Base-by-base conservation (phyloP, 2,329 filamentous ascomycete species). In the Nothophoma quercina region DNA sequence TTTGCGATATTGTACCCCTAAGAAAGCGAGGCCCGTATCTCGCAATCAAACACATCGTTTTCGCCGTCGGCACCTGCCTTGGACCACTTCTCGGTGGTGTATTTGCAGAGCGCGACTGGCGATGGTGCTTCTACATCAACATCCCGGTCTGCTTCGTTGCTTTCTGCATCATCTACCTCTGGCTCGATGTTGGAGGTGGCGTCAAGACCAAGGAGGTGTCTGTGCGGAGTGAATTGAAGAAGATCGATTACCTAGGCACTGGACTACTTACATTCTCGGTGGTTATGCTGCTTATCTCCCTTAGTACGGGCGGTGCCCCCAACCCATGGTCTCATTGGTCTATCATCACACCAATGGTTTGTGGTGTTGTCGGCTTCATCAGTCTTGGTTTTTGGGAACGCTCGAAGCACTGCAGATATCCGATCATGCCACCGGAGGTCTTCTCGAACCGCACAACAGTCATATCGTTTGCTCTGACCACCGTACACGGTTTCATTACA, bases 1-100 rank as follows among this genome's bases (percentile, higher is more conserved):
- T 83, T 7, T 79, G 74, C 19, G 82, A 84, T 48, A 63, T 84
- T 3, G 76, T 83, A 0, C 77, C 81, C 0, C 66, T 84, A 21
- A 54, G 64, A 3, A 61, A 82, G 52, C 68, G 82, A 42, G 77
- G 77, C 8, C 69, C 76, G 9, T 82, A 75, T 52, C 51, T 70
- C 22, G 62, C 59, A 1, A 65, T 72, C 43, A 67, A 65, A 32
- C 60, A 67, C 35, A 53, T 58, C 6, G 59, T 64, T 3, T 67
- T 65, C 23, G 67, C 67, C 2, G 23, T 59, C 12, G 71, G 70
- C 6, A 68, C 65, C 1, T 60, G 61, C 6, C 23, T 72, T 2
- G 71, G 70, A 6, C 69, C 71, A 1, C 47, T 73, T 0, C 54
- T 74, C 0, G 71, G 70, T 12, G 70, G 69, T 1, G 59, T 65